Conservation (phyloP, 1,284 basidiomycete genomes). For the Trametes sp. region DNA sequence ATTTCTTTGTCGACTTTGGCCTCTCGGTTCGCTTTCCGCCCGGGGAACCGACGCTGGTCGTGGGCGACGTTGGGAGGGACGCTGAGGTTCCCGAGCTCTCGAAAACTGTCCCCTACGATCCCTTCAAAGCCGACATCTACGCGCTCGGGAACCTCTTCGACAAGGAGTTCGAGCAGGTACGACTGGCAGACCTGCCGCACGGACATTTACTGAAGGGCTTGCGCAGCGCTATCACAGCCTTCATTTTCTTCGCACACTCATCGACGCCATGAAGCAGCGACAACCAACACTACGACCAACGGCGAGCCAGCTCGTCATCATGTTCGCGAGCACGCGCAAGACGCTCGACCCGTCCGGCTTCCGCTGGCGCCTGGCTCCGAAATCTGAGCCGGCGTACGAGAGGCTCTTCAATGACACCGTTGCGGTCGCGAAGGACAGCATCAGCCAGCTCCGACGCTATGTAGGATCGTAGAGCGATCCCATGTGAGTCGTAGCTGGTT, state of each 20-base stretch:
- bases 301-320: conserved; percentile 10
- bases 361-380: conserved; percentile 21
- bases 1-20: conserved; percentile 43
- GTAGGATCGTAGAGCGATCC: conserved; percentile 1
- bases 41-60: conserved; percentile 14
- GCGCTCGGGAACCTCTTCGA: conserved; percentile 37
- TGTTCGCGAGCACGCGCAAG: not conserved
- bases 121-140: conserved; percentile 42
- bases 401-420: conserved; percentile 21
- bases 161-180: conserved; percentile 33
- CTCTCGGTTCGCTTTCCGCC: conserved; percentile 32
- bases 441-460: conserved; percentile 12
- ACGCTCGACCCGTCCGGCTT: not conserved
- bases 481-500: not conserved
- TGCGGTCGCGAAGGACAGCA: conserved; percentile 15
- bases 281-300: conserved; percentile 30
- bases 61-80: conserved; percentile 33
- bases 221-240: conserved; percentile 15
- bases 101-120: conserved; percentile 35
- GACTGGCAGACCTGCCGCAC: too few species aligned
- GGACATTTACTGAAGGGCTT: not conserved
- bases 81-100: conserved; percentile 41
- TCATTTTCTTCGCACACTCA: conserved; percentile 34
- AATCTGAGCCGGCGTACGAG: conserved; percentile 16
- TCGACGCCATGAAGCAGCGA: conserved; percentile 31